Evolutionary conservation across 306 rosid species (phyloP), one percentile per base, ranked within the genome.

Genomic region (Cucumis cinereus): DNA sequence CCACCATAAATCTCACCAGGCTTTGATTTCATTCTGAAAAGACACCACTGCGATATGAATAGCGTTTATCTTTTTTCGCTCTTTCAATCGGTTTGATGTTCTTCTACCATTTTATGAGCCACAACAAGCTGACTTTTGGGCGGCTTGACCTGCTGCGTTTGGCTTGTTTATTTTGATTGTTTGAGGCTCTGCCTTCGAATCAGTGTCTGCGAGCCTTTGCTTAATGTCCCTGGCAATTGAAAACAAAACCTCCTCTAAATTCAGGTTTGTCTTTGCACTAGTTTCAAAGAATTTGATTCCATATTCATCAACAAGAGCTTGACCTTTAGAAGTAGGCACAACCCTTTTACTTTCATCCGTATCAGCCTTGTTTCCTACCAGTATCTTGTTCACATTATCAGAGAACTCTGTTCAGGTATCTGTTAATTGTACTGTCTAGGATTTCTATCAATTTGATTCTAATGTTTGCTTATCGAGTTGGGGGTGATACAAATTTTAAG

Each of bases 211-310:
- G 78, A 89, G 92, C 88, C 92, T 91, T 83, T 84, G 88, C 82
- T 91, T 91, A 70, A 91, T 91, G 76, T 89, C 94, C 82, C 91
- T 87, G 26, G 83, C 94, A 78, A 91, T 86, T 67, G 97, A 91
- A 78, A 91, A 91, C 91, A 91, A 91, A 77, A 89, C 94, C 89
- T 89, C 94, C 82, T 91, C 97, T 79, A 91, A 94, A 9, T 91
- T 91, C 94, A 87, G 53, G 84, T 91, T 91, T 73, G 97, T 91
- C 85, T 88, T 91, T 78, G 97, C 97, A 89, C 97, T 91, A n/a
- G n/a, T n/a, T n/a, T n/a, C n/a, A n/a, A n/a, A n/a, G n/a, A n/a
- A n/a, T n/a, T n/a, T n/a, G n/a, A n/a, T n/a, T n/a, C n/a, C n/a
- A n/a, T n/a, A n/a, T n/a, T n/a, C n/a, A n/a, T n/a, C n/a, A n/a